Evolutionary conservation across 306 rosid species (phyloP).

Genomic region (Acacia acuminata): DNA sequence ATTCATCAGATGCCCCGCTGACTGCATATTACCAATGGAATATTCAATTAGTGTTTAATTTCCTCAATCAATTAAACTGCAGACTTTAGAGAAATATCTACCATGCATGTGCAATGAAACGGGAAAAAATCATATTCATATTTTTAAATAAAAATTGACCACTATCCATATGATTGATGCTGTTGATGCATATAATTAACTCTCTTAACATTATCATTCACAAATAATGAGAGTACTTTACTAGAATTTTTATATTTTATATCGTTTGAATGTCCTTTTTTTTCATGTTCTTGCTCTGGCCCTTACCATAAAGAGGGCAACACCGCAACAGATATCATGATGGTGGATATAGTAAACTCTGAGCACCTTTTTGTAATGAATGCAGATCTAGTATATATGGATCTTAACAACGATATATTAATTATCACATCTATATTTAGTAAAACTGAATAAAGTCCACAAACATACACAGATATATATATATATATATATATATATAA

Average conservation of each 20-base stretch:
- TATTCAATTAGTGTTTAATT: neutral
- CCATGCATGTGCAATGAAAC: neutral
- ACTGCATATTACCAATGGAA: neutral
- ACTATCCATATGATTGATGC: neutral
- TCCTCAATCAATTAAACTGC: neutral
- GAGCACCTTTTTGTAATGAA: neutral
- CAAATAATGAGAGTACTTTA: neutral
- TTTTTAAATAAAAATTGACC: neutral
- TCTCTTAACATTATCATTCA: neutral
- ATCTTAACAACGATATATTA: too few species aligned
- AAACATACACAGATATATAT: too few species aligned
- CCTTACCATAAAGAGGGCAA: neutral
- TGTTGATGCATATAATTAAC: neutral
- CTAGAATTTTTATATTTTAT: too few species aligned
- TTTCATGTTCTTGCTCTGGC: neutral
- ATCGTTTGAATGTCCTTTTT: neutral
- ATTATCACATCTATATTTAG: neutral
- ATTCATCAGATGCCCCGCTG: neutral
- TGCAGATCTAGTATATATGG: neutral
- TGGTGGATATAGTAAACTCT: too few species aligned
- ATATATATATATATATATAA: neutral
- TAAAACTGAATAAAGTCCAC: neutral
- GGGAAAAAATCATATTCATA: neutral
- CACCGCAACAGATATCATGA: neutral
- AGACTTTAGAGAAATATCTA: neutral